Base-by-base conservation (phyloP, 805 yeast species). In the Metschnikowia koreensis region DNA sequence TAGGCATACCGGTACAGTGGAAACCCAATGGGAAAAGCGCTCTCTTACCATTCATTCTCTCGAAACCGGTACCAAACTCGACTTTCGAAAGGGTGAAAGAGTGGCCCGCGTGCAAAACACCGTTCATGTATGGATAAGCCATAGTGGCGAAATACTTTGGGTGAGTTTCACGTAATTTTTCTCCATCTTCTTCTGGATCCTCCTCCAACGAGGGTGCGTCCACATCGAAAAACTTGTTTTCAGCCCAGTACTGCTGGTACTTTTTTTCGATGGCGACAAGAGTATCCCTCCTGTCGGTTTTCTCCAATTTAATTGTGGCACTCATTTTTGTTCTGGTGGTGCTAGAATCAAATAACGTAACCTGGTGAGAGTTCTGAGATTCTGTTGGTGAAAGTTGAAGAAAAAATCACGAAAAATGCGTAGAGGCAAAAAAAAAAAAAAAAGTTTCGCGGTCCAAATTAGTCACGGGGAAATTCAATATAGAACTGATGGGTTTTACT, bases 1-100 rank as follows among this genome's bases (percentile, higher is more conserved):
- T 94, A 49, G 99, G 98, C 97, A 94, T 87, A 79, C 99, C 99
- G 36, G 99, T 94, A 81, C 99, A 94, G 74, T 94, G 99, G 86
- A 93, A 94, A 46, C 99, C 99, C 52, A 94, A 80, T 47, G 99
- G 98, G 75, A 89, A 94, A 55, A 92, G 76, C 37, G 97, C 97
- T 62, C 87, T 81, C 73, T 87, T 89, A 60, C 97, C 98, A 65
- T 81, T 81, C 93, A 94, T 87, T 74, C 97, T 84, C 76, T 94
- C 97, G 66, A 87, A 94, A 50, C 98, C 98, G 51, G 88, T 79
- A 43, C 92, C 85, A 67, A 86, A 94, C 70, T 94, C 99, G 47
- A 84, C 93, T 74, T 94, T 94, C 48, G 97, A 89, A 57, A 93
- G 77, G 37, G 98, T 94, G 77, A 93, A 94, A 61, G 91, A 83